These are phyloP conservation scores for Mortierella sp. DNA, from an alignment of 371 early-diverging fungal genomes.

Conservation along the genomic window DNA sequence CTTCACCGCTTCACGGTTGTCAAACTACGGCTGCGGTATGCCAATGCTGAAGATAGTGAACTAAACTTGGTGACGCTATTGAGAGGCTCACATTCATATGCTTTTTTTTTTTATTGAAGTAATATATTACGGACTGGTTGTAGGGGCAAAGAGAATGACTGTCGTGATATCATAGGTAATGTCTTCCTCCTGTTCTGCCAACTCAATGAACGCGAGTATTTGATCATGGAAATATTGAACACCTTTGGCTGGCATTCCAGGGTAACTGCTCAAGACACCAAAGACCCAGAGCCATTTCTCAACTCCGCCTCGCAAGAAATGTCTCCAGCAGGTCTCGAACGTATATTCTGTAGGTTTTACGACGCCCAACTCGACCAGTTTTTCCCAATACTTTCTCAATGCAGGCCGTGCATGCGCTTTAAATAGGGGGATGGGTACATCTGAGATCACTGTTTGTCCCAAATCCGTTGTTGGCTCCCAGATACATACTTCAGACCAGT, in stretches of 20 bases:
- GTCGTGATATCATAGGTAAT: constrained; percentile 29
- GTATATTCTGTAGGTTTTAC: constrained; percentile 21
- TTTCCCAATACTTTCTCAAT: constrained; percentile 31
- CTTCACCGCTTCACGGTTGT: no score
- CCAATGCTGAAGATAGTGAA: no score
- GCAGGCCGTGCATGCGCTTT: constrained; percentile 29
- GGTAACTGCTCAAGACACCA: constrained; percentile 23
- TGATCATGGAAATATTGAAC: constrained; percentile 43
- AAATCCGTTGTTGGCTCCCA: constrained; percentile 47
- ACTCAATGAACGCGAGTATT: constrained; percentile 35
- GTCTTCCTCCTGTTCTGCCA: constrained; percentile 20
- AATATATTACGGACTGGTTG: background rate
- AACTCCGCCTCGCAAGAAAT: constrained; percentile 31
- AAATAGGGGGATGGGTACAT: constrained; percentile 23
- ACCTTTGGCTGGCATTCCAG: constrained; percentile 21
- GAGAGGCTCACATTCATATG: no score
- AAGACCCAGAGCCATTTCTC: constrained; percentile 42
- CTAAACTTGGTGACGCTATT: no score
- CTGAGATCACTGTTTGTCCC: constrained; percentile 43
- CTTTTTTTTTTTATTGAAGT: background rate
- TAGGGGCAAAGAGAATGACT: constrained; percentile 20
- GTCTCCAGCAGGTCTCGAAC: constrained; percentile 36
- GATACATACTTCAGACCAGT: constrained; percentile 41
- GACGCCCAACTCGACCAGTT: constrained; percentile 23
- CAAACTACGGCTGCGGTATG: background rate